Percentiles rank a stretch among this genome's conserved stretches.
Evolutionary conservation across 441 rosid species (phyloP).

Genomic region (Syzygium syzygioides): DNA sequence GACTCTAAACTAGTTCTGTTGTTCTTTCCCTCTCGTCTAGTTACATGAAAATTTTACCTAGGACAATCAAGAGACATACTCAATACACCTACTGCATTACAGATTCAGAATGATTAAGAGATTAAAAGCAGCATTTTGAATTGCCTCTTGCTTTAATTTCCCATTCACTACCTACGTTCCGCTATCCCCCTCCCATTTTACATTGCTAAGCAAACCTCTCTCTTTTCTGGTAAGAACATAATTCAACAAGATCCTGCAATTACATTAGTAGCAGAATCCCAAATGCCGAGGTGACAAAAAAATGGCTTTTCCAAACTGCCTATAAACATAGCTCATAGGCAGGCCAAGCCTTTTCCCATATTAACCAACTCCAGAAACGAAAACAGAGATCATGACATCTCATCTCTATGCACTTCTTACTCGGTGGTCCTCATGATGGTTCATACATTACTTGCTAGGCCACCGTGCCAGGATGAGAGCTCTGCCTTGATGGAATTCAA

Average conservation of each 20-base stretch:
- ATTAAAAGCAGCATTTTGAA: neutral
- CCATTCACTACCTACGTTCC: neutral
- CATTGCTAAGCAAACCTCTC: neutral
- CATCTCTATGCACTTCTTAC: neutral
- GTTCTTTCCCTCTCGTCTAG: neutral
- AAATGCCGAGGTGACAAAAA: neutral
- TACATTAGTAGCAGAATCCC: neutral
- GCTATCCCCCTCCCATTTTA: neutral
- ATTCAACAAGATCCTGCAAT: neutral
- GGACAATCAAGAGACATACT: neutral
- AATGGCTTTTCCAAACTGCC: neutral
- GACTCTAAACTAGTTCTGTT: neutral
- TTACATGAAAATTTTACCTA: neutral
- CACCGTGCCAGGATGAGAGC: neutral
- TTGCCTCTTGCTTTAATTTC: neutral
- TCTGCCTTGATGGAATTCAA: neutral
- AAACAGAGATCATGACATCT: neutral
- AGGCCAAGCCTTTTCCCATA: slow-evolving; percentile 35
- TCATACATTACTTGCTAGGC: neutral
- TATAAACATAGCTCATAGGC: neutral
- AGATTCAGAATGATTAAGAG: neutral
- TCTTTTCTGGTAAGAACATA: neutral
- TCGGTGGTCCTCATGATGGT: too few relatives aligned
- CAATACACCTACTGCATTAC: neutral
- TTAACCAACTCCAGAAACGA: neutral